Evolutionary conservation across 257 asterid genomes (phyloP).

Genomic region (Solanum etuberosum): DNA sequence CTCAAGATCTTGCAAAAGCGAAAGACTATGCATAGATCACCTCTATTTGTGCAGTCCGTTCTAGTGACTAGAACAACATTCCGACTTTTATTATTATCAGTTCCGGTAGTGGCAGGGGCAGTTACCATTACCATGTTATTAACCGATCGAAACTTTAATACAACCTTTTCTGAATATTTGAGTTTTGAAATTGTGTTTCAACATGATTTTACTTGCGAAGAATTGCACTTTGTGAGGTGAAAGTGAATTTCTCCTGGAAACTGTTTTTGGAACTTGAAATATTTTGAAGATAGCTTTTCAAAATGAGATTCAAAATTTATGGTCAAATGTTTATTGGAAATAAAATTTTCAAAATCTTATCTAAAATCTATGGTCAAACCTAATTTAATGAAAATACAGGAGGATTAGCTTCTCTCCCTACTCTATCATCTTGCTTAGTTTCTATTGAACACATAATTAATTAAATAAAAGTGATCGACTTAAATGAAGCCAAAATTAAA

Average conservation of each 20-base stretch:
- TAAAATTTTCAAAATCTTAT: not conserved
- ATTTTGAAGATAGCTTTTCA: not conserved
- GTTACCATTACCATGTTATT: not conserved
- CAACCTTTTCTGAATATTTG: not conserved
- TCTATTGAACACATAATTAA: not conserved
- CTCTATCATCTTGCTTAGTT: not conserved
- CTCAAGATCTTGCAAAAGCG: too few species aligned
- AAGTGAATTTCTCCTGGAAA: not conserved
- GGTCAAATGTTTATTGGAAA: not conserved
- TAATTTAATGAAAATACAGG: not conserved
- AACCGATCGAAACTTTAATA: too few species aligned
- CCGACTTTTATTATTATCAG: too few species aligned
- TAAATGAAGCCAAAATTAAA: not conserved
- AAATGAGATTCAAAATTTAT: not conserved
- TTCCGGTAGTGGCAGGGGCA: not conserved
- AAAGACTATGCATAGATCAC: too few species aligned
- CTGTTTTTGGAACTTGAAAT: not conserved
- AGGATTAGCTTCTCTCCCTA: not conserved
- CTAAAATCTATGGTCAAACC: not conserved
- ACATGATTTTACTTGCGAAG: not conserved
- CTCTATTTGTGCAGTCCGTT: not conserved
- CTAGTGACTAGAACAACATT: not conserved
- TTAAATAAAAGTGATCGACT: not conserved
- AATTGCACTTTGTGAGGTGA: not conserved
- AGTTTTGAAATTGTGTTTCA: not conserved